Conservation (phyloP, 1,284 basidiomycete species). For the Meira miltonrushii region DNA sequence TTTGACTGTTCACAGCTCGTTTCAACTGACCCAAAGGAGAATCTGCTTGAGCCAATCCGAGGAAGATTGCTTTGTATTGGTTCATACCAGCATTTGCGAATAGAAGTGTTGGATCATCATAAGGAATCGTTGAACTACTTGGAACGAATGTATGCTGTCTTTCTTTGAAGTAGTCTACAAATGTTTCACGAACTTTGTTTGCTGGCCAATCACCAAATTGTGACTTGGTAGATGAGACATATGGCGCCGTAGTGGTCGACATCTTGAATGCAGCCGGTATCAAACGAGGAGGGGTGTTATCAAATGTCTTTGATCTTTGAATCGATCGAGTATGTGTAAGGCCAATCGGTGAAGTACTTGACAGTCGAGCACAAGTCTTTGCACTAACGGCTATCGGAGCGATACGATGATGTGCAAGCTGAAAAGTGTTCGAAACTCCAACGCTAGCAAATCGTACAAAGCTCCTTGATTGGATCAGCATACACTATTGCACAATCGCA, state of each 20-base stretch:
- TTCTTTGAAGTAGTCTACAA: conserved; percentile 73
- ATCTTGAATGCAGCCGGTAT: background rate
- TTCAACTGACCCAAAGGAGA: conserved; percentile 81
- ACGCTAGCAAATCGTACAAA: too few relatives aligned
- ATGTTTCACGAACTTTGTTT: conserved; percentile 66
- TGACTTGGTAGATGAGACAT: conserved; percentile 21
- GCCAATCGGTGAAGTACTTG: too few relatives aligned
- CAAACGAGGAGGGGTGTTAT: too few relatives aligned
- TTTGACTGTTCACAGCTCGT: conserved; percentile 92
- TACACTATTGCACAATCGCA: too few relatives aligned
- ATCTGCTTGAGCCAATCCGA: conserved; percentile 89
- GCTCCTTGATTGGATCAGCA: too few relatives aligned
- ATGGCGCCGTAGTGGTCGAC: background rate
- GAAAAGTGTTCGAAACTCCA: too few relatives aligned
- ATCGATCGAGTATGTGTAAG: too few relatives aligned
- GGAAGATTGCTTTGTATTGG: conserved; percentile 91
- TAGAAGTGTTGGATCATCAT: conserved; percentile 81
- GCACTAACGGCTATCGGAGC: too few relatives aligned
- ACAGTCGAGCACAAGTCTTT: too few relatives aligned
- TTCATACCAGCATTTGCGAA: conserved; percentile 79
- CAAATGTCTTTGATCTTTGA: too few relatives aligned
- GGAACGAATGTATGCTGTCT: conserved; percentile 79
- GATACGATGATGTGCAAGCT: too few relatives aligned
- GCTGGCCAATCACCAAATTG: conserved; percentile 64
- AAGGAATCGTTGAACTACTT: conserved; percentile 90